Conservation (phyloP, 2,329 filamentous ascomycete genomes). For the Lizonia empirigonia region DNA sequence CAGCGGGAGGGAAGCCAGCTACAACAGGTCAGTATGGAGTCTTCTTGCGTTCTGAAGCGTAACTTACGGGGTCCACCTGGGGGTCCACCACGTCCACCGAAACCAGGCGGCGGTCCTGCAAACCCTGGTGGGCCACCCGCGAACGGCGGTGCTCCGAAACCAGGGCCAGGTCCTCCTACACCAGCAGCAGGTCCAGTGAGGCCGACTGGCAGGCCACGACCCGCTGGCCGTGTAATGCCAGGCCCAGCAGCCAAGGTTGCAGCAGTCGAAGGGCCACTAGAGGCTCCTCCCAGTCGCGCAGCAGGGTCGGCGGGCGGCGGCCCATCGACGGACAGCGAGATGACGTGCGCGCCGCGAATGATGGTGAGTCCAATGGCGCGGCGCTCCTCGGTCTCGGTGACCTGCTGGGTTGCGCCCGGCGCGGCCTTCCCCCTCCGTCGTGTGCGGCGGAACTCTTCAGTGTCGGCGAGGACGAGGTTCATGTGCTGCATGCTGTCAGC, state of each 20-base stretch:
- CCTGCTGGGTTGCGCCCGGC: conserved; percentile 65
- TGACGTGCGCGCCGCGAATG: conserved; percentile 90
- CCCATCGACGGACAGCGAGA: conserved; percentile 93
- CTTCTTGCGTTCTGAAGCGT: background rate
- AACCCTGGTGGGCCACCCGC: conserved; percentile 46
- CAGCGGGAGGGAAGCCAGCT: conserved; percentile 53
- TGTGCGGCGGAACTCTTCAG: conserved; percentile 63
- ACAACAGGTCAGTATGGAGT: conserved; percentile 29
- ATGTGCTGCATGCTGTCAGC: conserved; percentile 71
- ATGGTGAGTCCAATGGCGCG: conserved; percentile 95
- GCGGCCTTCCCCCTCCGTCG: conserved; percentile 66
- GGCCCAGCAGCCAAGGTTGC: conserved; percentile 73
- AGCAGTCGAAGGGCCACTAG: conserved; percentile 69
- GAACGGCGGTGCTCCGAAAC: conserved; percentile 54
- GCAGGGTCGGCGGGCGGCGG: conserved; percentile 94
- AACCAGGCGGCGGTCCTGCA: conserved; percentile 45
- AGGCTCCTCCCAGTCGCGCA: conserved; percentile 78
- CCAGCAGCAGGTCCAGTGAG: conserved; percentile 88
- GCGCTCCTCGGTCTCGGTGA: conserved; percentile 93
- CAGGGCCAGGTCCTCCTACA: conserved; percentile 77
- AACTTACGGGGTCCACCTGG: conserved; percentile 46
- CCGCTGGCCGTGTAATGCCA: conserved; percentile 88
- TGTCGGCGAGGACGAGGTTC: conserved; percentile 98
- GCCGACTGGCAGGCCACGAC: conserved; percentile 80
- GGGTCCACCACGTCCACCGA: conserved; percentile 49